Percentiles rank a stretch among this genome's conserved stretches.
phyloP scores from a whole-genome alignment of 306 rosid genomes.

The Castanea sativa region DNA sequence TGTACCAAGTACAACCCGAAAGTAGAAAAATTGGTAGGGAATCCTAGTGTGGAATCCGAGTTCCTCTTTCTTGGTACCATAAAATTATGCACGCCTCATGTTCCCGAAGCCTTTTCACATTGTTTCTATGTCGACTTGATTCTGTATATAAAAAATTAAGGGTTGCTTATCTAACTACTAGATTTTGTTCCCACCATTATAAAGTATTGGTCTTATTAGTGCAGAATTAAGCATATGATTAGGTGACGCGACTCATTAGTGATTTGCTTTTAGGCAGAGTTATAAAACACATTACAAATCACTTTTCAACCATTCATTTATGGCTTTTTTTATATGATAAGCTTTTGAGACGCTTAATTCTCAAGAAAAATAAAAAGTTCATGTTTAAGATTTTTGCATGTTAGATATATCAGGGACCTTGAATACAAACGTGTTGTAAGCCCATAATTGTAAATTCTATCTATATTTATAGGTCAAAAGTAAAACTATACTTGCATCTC shows the following conservation, averaged over 20 bases:
- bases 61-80: constrained; percentile 47
- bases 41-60: constrained; percentile 43
- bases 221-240: constrained; percentile 37
- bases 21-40: constrained; percentile 19
- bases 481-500: no score
- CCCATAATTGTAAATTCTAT: no score
- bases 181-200: constrained; percentile 45
- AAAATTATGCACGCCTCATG: constrained; percentile 50
- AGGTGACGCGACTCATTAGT: constrained; percentile 4
- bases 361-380: no score
- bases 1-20: constrained; percentile 38
- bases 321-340: background rate
- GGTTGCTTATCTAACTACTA: constrained; percentile 52
- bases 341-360: background rate
- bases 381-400: no score
- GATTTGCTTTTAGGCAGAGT: background rate
- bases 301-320: background rate
- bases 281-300: background rate
- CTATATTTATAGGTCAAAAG: no score
- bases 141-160: constrained; percentile 20
- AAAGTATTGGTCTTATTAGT: constrained; percentile 11
- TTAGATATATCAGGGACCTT: no score
- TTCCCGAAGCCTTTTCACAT: constrained; percentile 54
- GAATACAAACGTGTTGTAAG: no score
- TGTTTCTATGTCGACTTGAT: constrained; percentile 36